A percentile compares a stretch with the other conserved stretches of the same genome.
phyloP scores from a whole-genome alignment of 106 monocot genomes.

The Allium fistulosum region DNA sequence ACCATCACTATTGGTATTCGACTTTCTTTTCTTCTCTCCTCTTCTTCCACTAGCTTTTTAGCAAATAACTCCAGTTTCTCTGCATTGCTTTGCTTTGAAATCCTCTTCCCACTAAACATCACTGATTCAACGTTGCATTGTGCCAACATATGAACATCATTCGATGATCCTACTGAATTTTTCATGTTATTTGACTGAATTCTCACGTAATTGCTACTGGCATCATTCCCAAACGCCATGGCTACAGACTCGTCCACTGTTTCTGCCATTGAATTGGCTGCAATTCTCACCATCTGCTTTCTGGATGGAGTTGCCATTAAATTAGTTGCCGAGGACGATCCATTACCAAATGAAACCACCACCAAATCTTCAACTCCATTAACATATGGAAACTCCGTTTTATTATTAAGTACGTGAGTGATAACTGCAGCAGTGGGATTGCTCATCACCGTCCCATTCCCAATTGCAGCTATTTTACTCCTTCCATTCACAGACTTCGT shows the following conservation, averaged over 20 bases:
- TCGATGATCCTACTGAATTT: no score
- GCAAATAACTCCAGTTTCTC: conserved; percentile 12
- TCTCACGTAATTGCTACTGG: neutral
- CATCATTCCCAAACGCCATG: neutral
- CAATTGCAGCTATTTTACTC: conserved; percentile 21
- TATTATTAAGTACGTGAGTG: conserved; percentile 69
- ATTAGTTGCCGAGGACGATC: neutral
- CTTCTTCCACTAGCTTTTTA: conserved; percentile 6
- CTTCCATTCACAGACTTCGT: conserved; percentile 23
- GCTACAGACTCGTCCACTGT: conserved; percentile 15
- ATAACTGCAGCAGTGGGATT: conserved; percentile 57
- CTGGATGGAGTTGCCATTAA: neutral
- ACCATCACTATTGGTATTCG: conserved; percentile 8
- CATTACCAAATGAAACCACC: conserved; percentile 40
- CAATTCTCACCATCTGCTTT: conserved; percentile 16
- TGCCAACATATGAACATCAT: neutral
- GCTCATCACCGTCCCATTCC: conserved; percentile 38
- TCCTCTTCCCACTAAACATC: conserved; percentile 16
- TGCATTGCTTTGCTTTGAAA: conserved; percentile 4
- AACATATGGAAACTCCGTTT: conserved; percentile 51
- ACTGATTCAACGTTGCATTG: conserved; percentile 17
- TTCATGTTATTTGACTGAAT: neutral
- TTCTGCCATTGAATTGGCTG: conserved; percentile 22
- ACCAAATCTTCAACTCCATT: conserved; percentile 35
- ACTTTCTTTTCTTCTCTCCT: conserved; percentile 6